Conservation (phyloP, 805 yeast species). For the Wilhelminamyces savonicus region DNA sequence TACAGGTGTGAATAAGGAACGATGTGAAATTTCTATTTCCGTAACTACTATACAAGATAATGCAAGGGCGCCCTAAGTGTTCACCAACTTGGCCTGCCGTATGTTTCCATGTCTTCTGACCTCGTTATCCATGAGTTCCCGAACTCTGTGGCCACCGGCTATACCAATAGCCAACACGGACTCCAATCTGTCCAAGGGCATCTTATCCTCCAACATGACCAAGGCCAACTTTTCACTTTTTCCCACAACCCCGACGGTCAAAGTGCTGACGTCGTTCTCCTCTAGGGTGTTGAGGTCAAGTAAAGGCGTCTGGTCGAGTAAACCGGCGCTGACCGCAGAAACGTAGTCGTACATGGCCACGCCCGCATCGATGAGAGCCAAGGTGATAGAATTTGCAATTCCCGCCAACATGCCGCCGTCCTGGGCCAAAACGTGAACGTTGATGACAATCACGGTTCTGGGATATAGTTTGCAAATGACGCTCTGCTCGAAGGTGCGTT, state of each 20-base stretch:
- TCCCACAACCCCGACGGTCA: constrained; percentile 84
- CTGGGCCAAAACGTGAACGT: constrained; percentile 72
- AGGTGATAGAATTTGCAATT: constrained; percentile 77
- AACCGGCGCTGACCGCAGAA: constrained; percentile 72
- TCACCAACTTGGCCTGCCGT: constrained; percentile 38
- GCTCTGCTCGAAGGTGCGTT: constrained; percentile 68
- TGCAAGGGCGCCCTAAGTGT: neutral
- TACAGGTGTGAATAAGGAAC: no score
- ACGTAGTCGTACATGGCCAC: constrained; percentile 90
- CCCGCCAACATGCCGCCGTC: constrained; percentile 86
- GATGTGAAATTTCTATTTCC: neutral
- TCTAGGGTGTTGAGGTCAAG: constrained; percentile 80
- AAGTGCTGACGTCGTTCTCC: constrained; percentile 72
- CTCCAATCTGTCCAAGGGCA: constrained; percentile 78
- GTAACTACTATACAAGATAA: neutral
- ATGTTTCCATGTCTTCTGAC: constrained; percentile 70
- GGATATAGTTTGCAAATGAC: constrained; percentile 72
- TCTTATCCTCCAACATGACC: constrained; percentile 72
- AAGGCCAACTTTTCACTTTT: constrained; percentile 72
- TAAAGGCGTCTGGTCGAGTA: constrained; percentile 68
- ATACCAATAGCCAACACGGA: constrained; percentile 73
- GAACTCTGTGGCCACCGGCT: constrained; percentile 77
- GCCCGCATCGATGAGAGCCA: constrained; percentile 93
- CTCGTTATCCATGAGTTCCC: constrained; percentile 80
- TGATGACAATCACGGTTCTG: constrained; percentile 71